Evolutionary conservation across 164 flowering plant genomes (phyloP).

Genomic region (Annona squamosa): DNA sequence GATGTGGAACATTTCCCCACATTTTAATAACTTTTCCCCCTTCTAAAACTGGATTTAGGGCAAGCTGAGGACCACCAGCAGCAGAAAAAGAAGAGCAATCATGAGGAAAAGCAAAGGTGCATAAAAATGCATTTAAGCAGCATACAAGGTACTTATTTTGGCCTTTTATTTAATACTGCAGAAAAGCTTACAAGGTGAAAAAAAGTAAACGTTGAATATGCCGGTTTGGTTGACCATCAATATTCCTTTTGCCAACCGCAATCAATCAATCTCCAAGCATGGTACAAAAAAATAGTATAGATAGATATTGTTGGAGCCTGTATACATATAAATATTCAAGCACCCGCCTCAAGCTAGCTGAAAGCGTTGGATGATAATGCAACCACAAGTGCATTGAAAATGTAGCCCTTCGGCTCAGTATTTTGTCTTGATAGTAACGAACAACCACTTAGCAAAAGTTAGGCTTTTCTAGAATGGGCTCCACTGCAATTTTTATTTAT

Average conservation of each 20-base stretch:
- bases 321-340: too few relatives aligned
- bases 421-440: background rate
- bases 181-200: background rate
- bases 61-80: too few relatives aligned
- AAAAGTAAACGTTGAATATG: constrained; percentile 2
- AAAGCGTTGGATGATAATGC: background rate
- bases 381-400: background rate
- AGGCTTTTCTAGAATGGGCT: background rate
- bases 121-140: background rate
- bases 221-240: background rate
- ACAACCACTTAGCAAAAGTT: background rate
- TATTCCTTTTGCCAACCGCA: background rate
- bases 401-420: background rate
- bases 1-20: too few relatives aligned
- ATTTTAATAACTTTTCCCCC: too few relatives aligned
- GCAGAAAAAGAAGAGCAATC: too few relatives aligned
- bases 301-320: too few relatives aligned
- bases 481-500: background rate
- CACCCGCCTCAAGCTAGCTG: background rate
- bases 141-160: background rate
- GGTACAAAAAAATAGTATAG: background rate
- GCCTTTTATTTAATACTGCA: background rate
- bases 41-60: too few relatives aligned
- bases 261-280: background rate
- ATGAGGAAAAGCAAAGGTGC: background rate